Percentiles rank a stretch among this genome's conserved stretches.
These are phyloP conservation scores for Penicillium arizonense DNA, from an alignment of 495 filamentous ascomycete species.

Conservation along the genomic window DNA sequence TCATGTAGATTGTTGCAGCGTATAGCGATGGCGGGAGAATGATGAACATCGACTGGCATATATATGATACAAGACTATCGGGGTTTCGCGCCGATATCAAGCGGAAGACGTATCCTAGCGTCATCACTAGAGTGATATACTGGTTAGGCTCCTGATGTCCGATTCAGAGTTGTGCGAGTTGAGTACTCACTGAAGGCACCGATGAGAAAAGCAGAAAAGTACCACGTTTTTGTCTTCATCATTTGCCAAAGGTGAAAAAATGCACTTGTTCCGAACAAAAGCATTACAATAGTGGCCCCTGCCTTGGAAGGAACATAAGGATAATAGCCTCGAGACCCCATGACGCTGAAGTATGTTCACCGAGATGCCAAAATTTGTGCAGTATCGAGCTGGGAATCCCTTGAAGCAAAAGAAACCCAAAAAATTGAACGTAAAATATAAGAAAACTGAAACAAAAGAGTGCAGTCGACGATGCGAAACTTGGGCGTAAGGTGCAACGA, in stretches of 20 bases:
- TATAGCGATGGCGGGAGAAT: conserved; percentile 26
- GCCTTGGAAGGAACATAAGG: conserved; percentile 3
- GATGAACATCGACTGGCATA: conserved; percentile 26
- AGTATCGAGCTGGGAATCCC: too few species aligned
- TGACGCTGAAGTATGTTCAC: too few species aligned
- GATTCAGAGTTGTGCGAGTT: not conserved
- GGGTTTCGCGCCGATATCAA: conserved; percentile 6
- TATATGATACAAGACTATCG: conserved; percentile 19
- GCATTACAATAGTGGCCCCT: not conserved
- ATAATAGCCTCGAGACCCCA: not conserved
- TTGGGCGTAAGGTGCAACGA: too few species aligned
- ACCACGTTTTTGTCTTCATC: conserved; percentile 7
- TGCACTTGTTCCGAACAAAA: conserved; percentile 12
- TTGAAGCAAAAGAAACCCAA: too few species aligned
- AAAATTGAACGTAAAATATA: too few species aligned
- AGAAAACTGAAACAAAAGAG: too few species aligned
- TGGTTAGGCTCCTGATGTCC: not conserved
- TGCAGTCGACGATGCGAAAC: too few species aligned
- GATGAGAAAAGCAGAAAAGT: conserved; percentile 16
- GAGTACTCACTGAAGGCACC: conserved; percentile 13
- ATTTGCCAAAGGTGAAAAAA: conserved; percentile 13
- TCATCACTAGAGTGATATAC: conserved; percentile 14
- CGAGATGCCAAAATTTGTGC: too few species aligned
- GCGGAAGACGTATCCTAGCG: conserved; percentile 10
- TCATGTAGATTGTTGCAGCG: conserved; percentile 37